A percentile compares a stretch with the other conserved stretches of the same genome.
phyloP scores from a whole-genome alignment of 306 rosid species.

The Fragaria nilgerrensis region DNA sequence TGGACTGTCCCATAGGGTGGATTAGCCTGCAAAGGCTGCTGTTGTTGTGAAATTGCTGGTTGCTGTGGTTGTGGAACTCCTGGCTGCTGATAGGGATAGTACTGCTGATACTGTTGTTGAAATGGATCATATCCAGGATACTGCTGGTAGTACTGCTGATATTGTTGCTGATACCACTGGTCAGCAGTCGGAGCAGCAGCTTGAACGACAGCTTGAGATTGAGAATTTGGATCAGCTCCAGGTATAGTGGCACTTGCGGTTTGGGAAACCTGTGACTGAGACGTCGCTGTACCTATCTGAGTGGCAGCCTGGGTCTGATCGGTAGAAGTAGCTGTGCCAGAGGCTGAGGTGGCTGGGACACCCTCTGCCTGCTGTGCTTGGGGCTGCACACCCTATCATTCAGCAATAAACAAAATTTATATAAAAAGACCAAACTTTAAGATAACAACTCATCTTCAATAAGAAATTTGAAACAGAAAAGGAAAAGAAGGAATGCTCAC shows the following conservation, averaged over 20 bases:
- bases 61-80: conserved; percentile 28
- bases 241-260: conserved; percentile 40
- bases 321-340: conserved; percentile 41
- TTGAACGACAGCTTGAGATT: conserved; percentile 55
- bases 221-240: conserved; percentile 65
- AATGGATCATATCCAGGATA: conserved; percentile 87
- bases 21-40: conserved; percentile 50
- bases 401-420: conserved; percentile 22
- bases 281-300: conserved; percentile 36
- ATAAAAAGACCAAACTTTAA: conserved; percentile 16
- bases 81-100: conserved; percentile 57
- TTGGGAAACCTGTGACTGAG: conserved; percentile 64
- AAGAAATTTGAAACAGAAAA: neutral
- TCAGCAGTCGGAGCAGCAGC: conserved; percentile 58
- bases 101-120: conserved; percentile 88
- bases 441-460: neutral
- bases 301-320: conserved; percentile 52
- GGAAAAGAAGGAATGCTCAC: conserved; percentile 44
- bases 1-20: conserved; percentile 36
- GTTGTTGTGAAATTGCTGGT: conserved; percentile 52
- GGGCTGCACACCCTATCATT: conserved; percentile 71
- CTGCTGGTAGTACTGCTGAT: conserved; percentile 90
- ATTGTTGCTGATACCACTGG: conserved; percentile 92
- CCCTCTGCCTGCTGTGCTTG: conserved; percentile 56
- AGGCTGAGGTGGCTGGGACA: conserved; percentile 48